Evolutionary conservation across 2,329 filamentous ascomycete species (phyloP).

Genomic region (Paraconiothyrium sp.): DNA sequence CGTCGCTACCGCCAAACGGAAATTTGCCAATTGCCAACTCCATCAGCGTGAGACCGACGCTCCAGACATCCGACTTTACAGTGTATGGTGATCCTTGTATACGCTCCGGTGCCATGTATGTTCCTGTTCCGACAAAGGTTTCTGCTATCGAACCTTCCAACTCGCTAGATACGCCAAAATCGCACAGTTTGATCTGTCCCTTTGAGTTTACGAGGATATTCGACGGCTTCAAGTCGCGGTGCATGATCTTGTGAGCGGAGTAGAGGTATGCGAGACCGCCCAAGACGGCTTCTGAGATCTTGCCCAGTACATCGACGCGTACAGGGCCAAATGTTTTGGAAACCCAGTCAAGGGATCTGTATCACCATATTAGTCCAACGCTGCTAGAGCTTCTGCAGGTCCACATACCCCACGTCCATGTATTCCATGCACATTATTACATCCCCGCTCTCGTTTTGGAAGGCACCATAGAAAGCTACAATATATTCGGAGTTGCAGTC

Average conservation of each 20-base stretch:
- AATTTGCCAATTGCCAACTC: slow-evolving; percentile 98
- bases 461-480: slow-evolving; percentile 97
- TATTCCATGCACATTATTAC: slow-evolving; percentile 99
- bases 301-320: slow-evolving; percentile 93
- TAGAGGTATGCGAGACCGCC: slow-evolving; percentile 96
- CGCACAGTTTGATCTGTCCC: slow-evolving; percentile 95
- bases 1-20: slow-evolving; percentile 88
- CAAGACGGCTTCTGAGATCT: slow-evolving; percentile 95
- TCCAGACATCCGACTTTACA: slow-evolving; percentile 99
- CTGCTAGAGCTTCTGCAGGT: slow-evolving; percentile 8
- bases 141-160: slow-evolving; percentile 97
- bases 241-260: slow-evolving; percentile 96
- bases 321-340: slow-evolving; percentile 95
- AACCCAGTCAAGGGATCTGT: slow-evolving; percentile 88
- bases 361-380: slow-evolving; percentile 24
- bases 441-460: slow-evolving; percentile 94
- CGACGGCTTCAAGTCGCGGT: slow-evolving; percentile 97
- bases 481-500: slow-evolving; percentile 97
- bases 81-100: slow-evolving; percentile 98
- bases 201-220: slow-evolving; percentile 96
- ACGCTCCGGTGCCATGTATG: slow-evolving; percentile 98
- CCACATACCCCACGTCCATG: slow-evolving; percentile 93
- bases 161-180: slow-evolving; percentile 98
- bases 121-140: slow-evolving; percentile 97
- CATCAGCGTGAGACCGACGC: slow-evolving; percentile 94